Evolutionary conservation across 192 early-diverging fungal species (phyloP).

Genomic region (Coemansia sp.): DNA sequence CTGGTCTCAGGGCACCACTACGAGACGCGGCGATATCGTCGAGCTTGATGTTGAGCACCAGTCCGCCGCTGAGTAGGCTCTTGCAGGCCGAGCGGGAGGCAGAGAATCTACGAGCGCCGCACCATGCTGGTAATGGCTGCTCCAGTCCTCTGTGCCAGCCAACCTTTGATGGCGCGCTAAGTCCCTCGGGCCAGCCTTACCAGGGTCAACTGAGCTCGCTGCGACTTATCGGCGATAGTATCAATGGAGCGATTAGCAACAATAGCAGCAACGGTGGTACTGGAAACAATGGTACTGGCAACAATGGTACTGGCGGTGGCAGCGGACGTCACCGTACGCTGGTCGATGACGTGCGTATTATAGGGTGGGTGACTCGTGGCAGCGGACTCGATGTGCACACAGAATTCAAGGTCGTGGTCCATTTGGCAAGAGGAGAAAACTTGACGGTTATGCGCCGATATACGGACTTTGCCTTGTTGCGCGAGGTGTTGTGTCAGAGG

Average conservation of each 20-base stretch:
- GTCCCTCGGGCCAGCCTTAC: conserved; percentile 14
- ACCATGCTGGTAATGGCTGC: neutral
- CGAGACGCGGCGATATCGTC: neutral
- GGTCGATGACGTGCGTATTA: conserved; percentile 51
- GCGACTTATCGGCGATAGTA: conserved; percentile 13
- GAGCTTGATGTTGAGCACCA: conserved; percentile 10
- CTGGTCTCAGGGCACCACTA: neutral
- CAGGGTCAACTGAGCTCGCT: conserved; percentile 15
- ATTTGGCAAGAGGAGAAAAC: conserved; percentile 35
- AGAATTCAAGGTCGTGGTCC: conserved; percentile 49
- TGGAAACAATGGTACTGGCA: neutral
- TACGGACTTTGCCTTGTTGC: conserved; percentile 50
- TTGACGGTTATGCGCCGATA: conserved; percentile 51
- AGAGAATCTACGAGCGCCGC: neutral
- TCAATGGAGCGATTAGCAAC: neutral
- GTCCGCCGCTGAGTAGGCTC: conserved; percentile 40
- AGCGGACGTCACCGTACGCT: conserved; percentile 18
- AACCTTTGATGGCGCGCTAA: conserved; percentile 7
- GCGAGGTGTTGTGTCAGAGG: conserved; percentile 36
- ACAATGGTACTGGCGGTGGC: neutral
- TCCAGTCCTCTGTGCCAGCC: neutral
- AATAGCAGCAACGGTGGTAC: neutral
- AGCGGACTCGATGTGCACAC: conserved; percentile 52
- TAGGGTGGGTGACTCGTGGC: conserved; percentile 50
- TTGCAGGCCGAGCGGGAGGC: conserved; percentile 42